A percentile compares a stretch with the other conserved stretches of the same genome.
Evolutionary conservation across 768 basidiomycete species (phyloP).

Genomic region (Lepiota subincarnata): DNA sequence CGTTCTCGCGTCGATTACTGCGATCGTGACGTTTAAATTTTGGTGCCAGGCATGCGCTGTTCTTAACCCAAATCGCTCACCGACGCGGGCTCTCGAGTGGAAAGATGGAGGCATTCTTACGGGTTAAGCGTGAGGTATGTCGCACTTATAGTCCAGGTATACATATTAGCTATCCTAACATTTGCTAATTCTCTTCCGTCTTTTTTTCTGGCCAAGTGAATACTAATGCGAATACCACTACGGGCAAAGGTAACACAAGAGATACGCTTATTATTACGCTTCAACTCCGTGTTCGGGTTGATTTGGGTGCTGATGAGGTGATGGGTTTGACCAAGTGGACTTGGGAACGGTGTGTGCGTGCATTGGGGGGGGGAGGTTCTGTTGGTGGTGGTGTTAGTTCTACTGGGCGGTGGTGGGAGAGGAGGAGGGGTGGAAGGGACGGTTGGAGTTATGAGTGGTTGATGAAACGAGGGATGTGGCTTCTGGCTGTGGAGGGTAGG

Average conservation of each 20-base stretch:
- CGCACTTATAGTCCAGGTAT: no score
- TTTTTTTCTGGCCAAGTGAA: not conserved
- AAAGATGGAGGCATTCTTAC: constrained; percentile 78
- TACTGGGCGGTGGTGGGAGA: constrained; percentile 24
- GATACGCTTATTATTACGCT: constrained; percentile 62
- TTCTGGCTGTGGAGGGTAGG: no score
- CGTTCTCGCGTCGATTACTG: constrained; percentile 70
- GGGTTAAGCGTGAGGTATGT: constrained; percentile 79
- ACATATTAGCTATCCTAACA: not conserved
- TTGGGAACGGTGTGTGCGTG: constrained; percentile 59
- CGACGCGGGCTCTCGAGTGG: constrained; percentile 49
- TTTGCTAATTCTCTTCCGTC: constrained; percentile 1
- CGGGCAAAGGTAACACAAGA: no score
- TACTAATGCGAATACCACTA: no score
- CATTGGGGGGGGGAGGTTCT: constrained; percentile 57
- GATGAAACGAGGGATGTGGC: constrained; percentile 10
- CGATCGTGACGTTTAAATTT: constrained; percentile 73
- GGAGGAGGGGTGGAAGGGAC: constrained; percentile 58
- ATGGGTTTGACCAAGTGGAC: constrained; percentile 72
- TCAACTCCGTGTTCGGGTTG: constrained; percentile 67
- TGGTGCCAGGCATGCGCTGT: constrained; percentile 82
- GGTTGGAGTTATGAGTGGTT: constrained; percentile 67
- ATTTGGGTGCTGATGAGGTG: constrained; percentile 67
- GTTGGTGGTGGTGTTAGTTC: constrained; percentile 42
- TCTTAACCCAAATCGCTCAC: constrained; percentile 92